Percentiles rank a stretch among this genome's conserved stretches.
phyloP scores from a whole-genome alignment of 2,329 filamentous ascomycete species.

The Reticulascus tulasneorum region DNA sequence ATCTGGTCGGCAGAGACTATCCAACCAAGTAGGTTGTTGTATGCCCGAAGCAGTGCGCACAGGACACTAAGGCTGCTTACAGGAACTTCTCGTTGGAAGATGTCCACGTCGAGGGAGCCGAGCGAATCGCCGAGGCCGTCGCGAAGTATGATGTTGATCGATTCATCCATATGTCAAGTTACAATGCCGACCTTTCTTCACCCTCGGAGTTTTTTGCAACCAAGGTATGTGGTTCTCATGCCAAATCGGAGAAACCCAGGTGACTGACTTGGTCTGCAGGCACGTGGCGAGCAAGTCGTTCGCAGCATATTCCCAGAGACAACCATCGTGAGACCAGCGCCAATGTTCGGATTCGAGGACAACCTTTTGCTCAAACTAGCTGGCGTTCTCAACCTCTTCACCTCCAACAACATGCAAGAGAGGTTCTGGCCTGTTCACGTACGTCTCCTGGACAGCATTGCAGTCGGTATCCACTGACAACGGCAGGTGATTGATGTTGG shows the following conservation, averaged over 20 bases:
- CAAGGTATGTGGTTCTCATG: constrained; percentile 54
- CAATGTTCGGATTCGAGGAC: constrained; percentile 94
- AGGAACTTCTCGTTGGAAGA: constrained; percentile 93
- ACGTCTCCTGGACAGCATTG: constrained; percentile 23
- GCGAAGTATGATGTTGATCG: constrained; percentile 98
- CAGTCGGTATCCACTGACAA: not conserved
- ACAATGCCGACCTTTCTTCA: constrained; percentile 80
- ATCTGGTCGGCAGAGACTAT: constrained; percentile 90
- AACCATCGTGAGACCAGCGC: constrained; percentile 90
- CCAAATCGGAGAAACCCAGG: not conserved
- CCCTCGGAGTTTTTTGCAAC: constrained; percentile 85
- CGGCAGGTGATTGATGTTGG: constrained; percentile 83
- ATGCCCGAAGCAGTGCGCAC: not conserved
- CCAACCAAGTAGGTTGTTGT: constrained; percentile 73
- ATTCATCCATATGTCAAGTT: constrained; percentile 94
- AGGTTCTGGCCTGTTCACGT: constrained; percentile 89
- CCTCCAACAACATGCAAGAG: constrained; percentile 90
- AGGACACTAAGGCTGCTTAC: constrained; percentile 24
- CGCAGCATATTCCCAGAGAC: constrained; percentile 93
- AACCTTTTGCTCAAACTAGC: constrained; percentile 84
- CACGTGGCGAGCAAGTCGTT: constrained; percentile 74
- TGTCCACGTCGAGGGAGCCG: constrained; percentile 86
- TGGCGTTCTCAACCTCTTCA: constrained; percentile 74
- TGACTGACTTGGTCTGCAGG: constrained; percentile 41
- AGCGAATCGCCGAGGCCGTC: constrained; percentile 88